These are phyloP conservation scores for Fistulifera pelliculosa DNA, from an alignment of 108 stramenopile species.

Conservation along the genomic window DNA sequence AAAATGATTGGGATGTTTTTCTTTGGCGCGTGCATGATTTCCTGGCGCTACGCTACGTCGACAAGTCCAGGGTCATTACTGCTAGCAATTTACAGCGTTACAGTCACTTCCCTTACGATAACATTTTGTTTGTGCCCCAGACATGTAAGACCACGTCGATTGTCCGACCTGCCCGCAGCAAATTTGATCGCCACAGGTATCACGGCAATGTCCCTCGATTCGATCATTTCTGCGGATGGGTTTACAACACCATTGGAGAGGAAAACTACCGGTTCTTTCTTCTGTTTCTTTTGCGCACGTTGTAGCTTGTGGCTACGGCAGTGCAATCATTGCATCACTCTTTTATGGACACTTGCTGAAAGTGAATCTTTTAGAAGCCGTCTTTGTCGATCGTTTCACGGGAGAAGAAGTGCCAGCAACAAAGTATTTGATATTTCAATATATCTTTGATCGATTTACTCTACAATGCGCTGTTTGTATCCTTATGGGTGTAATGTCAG, in stretches of 20 bases:
- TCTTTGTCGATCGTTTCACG: slow-evolving; percentile 58
- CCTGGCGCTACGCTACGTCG: slow-evolving; percentile 47
- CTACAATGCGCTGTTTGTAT: slow-evolving; percentile 21
- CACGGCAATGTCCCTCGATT: slow-evolving; percentile 58
- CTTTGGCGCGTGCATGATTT: slow-evolving; percentile 57
- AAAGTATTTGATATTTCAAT: slow-evolving; percentile 43
- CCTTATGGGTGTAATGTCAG: slow-evolving; percentile 50
- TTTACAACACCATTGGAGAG: slow-evolving; percentile 78
- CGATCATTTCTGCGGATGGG: slow-evolving; percentile 90
- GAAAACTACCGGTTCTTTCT: slow-evolving; percentile 87
- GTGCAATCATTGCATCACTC: slow-evolving; percentile 17
- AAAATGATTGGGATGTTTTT: slow-evolving; percentile 53
- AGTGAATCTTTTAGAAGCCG: slow-evolving; percentile 47
- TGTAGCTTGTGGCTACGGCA: slow-evolving; percentile 72
- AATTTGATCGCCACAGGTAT: slow-evolving; percentile 69
- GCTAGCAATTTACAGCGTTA: slow-evolving; percentile 38
- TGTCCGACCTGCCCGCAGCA: slow-evolving; percentile 61
- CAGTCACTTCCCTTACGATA: slow-evolving; percentile 80
- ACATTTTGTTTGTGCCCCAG: slow-evolving; percentile 51
- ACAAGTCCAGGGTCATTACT: slow-evolving; percentile 63
- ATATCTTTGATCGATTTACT: slow-evolving; percentile 39
- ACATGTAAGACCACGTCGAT: slow-evolving; percentile 57
- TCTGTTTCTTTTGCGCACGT: slow-evolving; percentile 69
- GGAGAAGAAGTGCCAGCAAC: slow-evolving; percentile 46
- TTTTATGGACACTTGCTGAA: slow-evolving; percentile 48